Percentiles rank a stretch among this genome's conserved stretches.
phyloP scores from a whole-genome alignment of 2,329 filamentous ascomycete genomes.

The Trichoderma atroviride region DNA sequence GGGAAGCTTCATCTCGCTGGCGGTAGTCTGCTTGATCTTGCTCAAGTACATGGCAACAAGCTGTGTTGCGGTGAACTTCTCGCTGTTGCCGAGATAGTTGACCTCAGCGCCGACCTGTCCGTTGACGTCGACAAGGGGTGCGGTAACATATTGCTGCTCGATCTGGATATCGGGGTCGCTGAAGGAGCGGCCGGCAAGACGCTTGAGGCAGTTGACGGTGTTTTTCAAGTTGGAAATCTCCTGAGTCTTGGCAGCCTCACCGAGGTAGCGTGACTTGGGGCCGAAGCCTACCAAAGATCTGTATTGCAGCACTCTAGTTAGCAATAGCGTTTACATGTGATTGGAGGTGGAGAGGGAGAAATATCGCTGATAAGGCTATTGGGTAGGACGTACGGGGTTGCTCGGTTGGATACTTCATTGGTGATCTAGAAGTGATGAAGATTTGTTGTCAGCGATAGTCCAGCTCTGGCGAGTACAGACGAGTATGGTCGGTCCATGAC shows the following conservation, averaged over 20 bases:
- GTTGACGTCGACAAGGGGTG: conserved; percentile 83
- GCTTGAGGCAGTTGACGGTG: conserved; percentile 90
- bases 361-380: not conserved
- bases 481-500: not conserved
- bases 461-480: not conserved
- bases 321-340: conserved; percentile 28
- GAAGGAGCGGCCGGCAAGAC: conserved; percentile 83
- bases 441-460: conserved; percentile 26
- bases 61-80: conserved; percentile 92
- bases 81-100: conserved; percentile 89
- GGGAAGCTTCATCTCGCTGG: conserved; percentile 83
- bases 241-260: conserved; percentile 95
- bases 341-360: conserved; percentile 9
- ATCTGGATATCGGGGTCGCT: conserved; percentile 90
- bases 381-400: conserved; percentile 79
- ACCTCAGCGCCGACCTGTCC: conserved; percentile 96
- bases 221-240: conserved; percentile 99
- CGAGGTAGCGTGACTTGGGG: conserved; percentile 89
- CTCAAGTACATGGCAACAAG: conserved; percentile 92
- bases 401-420: conserved; percentile 98
- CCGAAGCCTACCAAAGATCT: conserved; percentile 95
- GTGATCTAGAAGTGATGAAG: conserved; percentile 67
- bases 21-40: conserved; percentile 88
- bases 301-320: conserved; percentile 25
- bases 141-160: conserved; percentile 89